These are phyloP conservation scores for Geranomyces michiganensis DNA, from an alignment of 192 early-diverging fungal species.

Conservation along the genomic window DNA sequence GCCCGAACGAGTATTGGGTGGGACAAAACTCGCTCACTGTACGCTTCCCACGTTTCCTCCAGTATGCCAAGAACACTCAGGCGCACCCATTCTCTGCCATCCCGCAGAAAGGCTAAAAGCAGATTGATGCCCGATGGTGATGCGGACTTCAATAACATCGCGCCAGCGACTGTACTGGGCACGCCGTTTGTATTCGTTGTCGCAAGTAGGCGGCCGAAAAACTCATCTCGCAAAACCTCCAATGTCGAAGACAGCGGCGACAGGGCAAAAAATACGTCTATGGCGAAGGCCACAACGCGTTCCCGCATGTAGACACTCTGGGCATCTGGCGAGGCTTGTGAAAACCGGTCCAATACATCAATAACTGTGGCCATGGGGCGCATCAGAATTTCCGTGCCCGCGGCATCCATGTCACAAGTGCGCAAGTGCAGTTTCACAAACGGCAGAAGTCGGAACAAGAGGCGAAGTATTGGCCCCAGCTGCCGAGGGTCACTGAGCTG, in stretches of 20 bases:
- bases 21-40: no score
- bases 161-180: not conserved
- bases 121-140: not conserved
- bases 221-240: no score
- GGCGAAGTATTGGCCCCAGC: slow-evolving; percentile 9
- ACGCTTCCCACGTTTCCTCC: not conserved
- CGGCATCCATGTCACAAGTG: not conserved
- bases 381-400: not conserved
- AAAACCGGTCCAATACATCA: slow-evolving; percentile 6
- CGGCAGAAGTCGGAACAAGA: slow-evolving; percentile 30
- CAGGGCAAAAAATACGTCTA: slow-evolving; percentile 3
- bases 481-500: slow-evolving; percentile 11
- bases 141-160: not conserved
- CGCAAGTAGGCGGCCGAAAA: no score
- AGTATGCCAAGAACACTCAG: not conserved
- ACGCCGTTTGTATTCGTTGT: not conserved
- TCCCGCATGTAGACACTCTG: not conserved
- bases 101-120: not conserved
- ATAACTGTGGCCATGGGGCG: slow-evolving; percentile 4
- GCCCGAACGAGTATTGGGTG: no score
- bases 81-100: slow-evolving; percentile 1
- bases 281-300: slow-evolving; percentile 3
- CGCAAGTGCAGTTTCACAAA: slow-evolving; percentile 38
- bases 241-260: not conserved
- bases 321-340: not conserved